Evolutionary conservation across 768 basidiomycete genomes (phyloP).

Genomic region (Boletellus emodensis): DNA sequence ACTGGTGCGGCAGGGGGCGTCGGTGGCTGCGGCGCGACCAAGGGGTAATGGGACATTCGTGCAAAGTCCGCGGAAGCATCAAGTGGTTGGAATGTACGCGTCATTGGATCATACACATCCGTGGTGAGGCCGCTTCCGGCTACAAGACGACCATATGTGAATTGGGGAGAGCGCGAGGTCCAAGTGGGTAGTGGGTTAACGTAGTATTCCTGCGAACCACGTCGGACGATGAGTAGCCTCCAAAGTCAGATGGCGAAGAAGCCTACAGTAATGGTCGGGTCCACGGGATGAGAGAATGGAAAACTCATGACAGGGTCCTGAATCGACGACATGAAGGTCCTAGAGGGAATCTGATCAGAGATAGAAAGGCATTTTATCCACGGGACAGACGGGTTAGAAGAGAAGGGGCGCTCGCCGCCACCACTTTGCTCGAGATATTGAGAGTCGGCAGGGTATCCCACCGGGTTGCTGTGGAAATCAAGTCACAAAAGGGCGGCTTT

Average conservation of each 20-base stretch:
- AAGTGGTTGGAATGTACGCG: not conserved
- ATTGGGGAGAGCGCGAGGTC: not conserved
- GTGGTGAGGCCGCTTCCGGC: not conserved
- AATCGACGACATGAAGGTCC: not conserved
- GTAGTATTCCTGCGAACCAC: slow-evolving; percentile 10
- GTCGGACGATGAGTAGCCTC: slow-evolving; percentile 1
- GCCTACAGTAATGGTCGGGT: slow-evolving; percentile 6
- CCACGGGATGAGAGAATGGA: not conserved
- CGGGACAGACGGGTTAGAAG: slow-evolving; percentile 7
- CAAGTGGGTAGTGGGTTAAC: not conserved
- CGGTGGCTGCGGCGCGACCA: slow-evolving; percentile 11
- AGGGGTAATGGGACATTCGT: not conserved
- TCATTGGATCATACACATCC: not conserved
- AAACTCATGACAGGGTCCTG: not conserved
- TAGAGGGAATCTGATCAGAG: slow-evolving; percentile 6
- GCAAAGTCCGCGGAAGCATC: not conserved
- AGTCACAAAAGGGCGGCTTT: slow-evolving; percentile 10
- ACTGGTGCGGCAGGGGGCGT: slow-evolving; percentile 12
- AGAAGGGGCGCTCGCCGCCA: not conserved
- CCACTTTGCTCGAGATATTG: not conserved
- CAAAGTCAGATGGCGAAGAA: not conserved
- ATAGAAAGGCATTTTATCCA: not conserved
- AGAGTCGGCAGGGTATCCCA: not conserved
- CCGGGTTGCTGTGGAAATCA: slow-evolving; percentile 8
- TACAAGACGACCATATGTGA: not conserved